These are phyloP conservation scores for Trichoderma sp. DNA, from an alignment of 2,329 filamentous ascomycete species.

Conservation along the genomic window DNA sequence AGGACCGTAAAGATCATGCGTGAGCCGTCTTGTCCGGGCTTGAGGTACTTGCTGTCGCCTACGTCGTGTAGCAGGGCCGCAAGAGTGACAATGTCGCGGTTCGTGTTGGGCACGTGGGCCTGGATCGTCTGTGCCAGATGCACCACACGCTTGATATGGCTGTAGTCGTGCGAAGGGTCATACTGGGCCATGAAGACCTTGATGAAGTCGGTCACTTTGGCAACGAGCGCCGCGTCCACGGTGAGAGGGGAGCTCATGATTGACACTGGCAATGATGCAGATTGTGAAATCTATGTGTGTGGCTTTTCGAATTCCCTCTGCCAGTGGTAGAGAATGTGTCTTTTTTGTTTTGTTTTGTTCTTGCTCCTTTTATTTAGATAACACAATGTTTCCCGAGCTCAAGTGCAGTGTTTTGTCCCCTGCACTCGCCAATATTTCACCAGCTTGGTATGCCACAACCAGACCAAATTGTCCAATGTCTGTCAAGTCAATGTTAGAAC, in stretches of 20 bases:
- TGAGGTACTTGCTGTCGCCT: constrained; percentile 77
- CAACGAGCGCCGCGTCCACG: constrained; percentile 44
- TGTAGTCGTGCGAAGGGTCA: constrained; percentile 85
- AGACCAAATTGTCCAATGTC: background rate
- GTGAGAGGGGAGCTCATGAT: constrained; percentile 27
- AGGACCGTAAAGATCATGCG: constrained; percentile 57
- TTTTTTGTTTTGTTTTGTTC: background rate
- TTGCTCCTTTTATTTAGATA: background rate
- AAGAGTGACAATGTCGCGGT: constrained; percentile 57
- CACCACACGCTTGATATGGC: constrained; percentile 77
- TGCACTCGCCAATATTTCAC: background rate
- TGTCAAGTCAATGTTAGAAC: background rate
- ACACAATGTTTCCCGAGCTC: background rate
- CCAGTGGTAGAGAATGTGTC: background rate
- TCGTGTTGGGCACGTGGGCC: constrained; percentile 40
- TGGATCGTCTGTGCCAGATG: constrained; percentile 67
- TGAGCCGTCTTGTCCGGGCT: constrained; percentile 53
- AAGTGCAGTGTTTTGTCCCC: background rate
- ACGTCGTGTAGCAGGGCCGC: constrained; percentile 82
- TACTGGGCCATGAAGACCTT: constrained; percentile 70
- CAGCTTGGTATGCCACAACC: background rate
- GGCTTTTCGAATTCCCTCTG: background rate
- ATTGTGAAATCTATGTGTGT: background rate
- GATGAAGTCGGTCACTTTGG: constrained; percentile 61
- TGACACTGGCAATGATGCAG: background rate